phyloP scores from a whole-genome alignment of 169 alveolate genomes.

The Cryptosporidium bovis region DNA sequence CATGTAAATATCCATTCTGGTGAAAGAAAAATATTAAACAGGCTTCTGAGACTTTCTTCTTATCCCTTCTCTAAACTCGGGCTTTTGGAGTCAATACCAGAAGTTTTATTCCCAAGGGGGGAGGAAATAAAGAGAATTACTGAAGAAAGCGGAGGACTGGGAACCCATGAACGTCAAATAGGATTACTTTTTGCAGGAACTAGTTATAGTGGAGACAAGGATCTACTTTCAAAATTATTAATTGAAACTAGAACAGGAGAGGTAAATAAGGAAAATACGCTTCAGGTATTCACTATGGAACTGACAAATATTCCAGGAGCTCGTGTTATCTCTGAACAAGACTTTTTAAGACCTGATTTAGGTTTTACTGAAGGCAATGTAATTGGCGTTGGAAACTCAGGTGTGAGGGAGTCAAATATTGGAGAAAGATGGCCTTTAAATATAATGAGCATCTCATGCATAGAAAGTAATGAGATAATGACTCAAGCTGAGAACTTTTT shows the following conservation, averaged over 20 bases:
- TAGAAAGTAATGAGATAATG: conserved; percentile 26
- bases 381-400: background rate
- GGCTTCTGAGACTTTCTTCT: conserved; percentile 56
- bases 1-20: background rate
- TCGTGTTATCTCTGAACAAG: conserved; percentile 14
- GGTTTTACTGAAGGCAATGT: background rate
- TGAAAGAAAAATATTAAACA: conserved; percentile 14
- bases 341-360: background rate
- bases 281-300: conserved; percentile 69
- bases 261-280: conserved; percentile 8
- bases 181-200: conserved; percentile 52
- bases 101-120: conserved; percentile 20
- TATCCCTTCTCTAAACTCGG: conserved; percentile 60
- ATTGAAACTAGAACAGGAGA: conserved; percentile 12
- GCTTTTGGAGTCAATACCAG: conserved; percentile 37
- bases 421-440: conserved; percentile 74
- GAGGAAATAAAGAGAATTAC: conserved; percentile 26
- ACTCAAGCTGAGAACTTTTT: conserved; percentile 42
- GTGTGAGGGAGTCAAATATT: conserved; percentile 45
- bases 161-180: conserved; percentile 49
- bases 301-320: conserved; percentile 65
- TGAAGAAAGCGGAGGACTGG: background rate
- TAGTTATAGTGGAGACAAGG: conserved; percentile 40
- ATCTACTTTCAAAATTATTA: conserved; percentile 4
- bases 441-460: conserved; percentile 31